Percentiles rank a stretch among this genome's conserved stretches.
Conservation (phyloP, 805 yeast genomes). For the Huiozyma naganishii region DNA sequence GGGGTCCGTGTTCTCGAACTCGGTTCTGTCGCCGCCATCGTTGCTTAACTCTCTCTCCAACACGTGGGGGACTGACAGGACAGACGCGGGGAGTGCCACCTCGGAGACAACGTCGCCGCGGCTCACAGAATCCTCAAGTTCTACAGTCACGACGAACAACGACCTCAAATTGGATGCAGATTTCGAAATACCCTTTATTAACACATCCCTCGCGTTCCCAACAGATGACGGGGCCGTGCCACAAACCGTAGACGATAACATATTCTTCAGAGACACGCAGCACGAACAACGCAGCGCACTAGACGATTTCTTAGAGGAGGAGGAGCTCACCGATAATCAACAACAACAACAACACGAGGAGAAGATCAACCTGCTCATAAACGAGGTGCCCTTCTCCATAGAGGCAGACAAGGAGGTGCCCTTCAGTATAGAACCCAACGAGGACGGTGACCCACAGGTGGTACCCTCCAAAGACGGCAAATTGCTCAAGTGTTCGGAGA, state of each 20-base stretch:
- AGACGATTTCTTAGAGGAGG: constrained; percentile 3
- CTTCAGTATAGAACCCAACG: constrained; percentile 6
- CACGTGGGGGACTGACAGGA: constrained; percentile 3
- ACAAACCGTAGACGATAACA: constrained; percentile 3
- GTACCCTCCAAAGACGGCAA: constrained; percentile 61
- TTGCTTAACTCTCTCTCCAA: not conserved
- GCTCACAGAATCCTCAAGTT: constrained; percentile 1
- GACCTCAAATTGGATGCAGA: not conserved
- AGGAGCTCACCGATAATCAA: constrained; percentile 1
- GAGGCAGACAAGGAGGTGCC: not conserved
- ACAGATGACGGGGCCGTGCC: not conserved
- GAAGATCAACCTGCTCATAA: constrained; percentile 5
- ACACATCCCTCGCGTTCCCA: constrained; percentile 24
- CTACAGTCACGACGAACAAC: not conserved
- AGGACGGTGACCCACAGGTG: constrained; percentile 31
- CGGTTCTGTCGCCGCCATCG: not conserved
- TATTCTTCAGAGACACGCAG: constrained; percentile 10
- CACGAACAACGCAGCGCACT: constrained; percentile 1
- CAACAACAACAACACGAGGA: not conserved
- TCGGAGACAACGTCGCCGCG: constrained; percentile 4
- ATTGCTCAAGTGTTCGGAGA: constrained; percentile 70
- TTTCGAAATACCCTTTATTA: constrained; percentile 17
- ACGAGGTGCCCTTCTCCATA: constrained; percentile 7
- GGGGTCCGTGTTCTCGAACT: not conserved
- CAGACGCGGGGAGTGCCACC: constrained; percentile 3